phyloP scores from a whole-genome alignment of 768 basidiomycete species.

The Termitomyces sp. region DNA sequence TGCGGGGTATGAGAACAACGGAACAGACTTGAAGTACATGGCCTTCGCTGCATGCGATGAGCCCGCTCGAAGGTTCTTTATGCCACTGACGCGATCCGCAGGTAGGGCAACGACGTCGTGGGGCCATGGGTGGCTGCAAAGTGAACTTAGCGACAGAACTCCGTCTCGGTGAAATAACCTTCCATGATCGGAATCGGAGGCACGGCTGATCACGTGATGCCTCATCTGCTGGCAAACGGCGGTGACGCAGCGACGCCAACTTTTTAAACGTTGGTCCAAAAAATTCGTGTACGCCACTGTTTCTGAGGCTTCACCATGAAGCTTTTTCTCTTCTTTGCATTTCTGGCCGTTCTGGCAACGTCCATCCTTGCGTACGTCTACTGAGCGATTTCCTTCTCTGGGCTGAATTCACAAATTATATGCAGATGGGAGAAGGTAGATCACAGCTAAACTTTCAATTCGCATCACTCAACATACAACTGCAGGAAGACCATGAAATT shows the following conservation, averaged over 20 bases:
- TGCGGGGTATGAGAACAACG: neutral
- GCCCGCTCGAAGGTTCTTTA: constrained; percentile 78
- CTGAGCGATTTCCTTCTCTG: neutral
- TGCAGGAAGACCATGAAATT: constrained; percentile 93
- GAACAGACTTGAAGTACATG: constrained; percentile 79
- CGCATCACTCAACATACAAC: neutral
- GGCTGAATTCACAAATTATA: constrained; percentile 5
- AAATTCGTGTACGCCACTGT: neutral
- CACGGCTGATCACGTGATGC: constrained; percentile 6
- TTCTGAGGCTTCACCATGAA: constrained; percentile 43
- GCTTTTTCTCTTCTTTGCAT: constrained; percentile 41
- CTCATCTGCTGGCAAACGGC: constrained; percentile 9
- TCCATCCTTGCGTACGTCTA: constrained; percentile 58
- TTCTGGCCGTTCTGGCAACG: constrained; percentile 53
- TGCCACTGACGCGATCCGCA: constrained; percentile 89
- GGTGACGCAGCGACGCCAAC: neutral
- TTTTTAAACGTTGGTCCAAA: neutral
- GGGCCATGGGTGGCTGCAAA: constrained; percentile 46
- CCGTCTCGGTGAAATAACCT: neutral
- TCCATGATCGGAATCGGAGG: constrained; percentile 10
- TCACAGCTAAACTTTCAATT: neutral
- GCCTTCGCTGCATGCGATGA: constrained; percentile 86
- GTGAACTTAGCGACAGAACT: neutral
- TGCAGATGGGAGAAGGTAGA: constrained; percentile 71
- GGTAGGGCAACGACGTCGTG: constrained; percentile 63